Base-by-base conservation (phyloP, 345 rosid species). In the Carallia pectinifolia region DNA sequence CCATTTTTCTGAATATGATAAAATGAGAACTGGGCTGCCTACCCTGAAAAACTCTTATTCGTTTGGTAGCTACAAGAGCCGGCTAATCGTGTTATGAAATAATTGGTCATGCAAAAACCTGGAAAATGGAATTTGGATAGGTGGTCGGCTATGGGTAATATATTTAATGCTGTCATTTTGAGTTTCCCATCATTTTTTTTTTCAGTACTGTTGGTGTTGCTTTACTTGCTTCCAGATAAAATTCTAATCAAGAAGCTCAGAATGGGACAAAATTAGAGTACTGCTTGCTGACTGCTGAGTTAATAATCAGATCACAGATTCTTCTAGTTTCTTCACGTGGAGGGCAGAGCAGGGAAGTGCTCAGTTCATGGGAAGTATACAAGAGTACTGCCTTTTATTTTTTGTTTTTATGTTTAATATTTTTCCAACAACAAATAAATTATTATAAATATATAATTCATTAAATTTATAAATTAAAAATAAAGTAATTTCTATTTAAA, bases 281-380 rank as follows among this genome's bases (percentile, higher is more conserved):
- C 13, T 13, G 23, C 39, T 44, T 55, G 54, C 65, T 48, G 60
- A 27, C 34, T 55, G 54, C 65, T 48, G 60, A 27, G 12, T 13
- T 27, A 59, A 67, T 61, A 62, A 56, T 47, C 12, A n/a, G 47
- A 60, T 53, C 40, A 59, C 48, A 66, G 68, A 74, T 67, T 52
- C 60, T 72, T 70, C 71, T 64, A 36, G 39, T 58, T 37, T 7
- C 58, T 79, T 79, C 81, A 79, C 77, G 83, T 82, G 80, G 65
- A 66, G 53, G 58, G 70, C 72, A 61, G 71, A 54, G 66, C 53
- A 58, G 58, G 27, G 70, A 60, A 66, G 69, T 81, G 66, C 58
- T 74, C 67, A 29, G 77, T 62, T 77, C 70, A 62, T 75, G 74
- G 77, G 71, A 69, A 65, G 37, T 44, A 34, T 33, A n/a, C 62